Evolutionary conservation across 305 asterid genomes (phyloP).

Genomic region (Fraxinus nigra): DNA sequence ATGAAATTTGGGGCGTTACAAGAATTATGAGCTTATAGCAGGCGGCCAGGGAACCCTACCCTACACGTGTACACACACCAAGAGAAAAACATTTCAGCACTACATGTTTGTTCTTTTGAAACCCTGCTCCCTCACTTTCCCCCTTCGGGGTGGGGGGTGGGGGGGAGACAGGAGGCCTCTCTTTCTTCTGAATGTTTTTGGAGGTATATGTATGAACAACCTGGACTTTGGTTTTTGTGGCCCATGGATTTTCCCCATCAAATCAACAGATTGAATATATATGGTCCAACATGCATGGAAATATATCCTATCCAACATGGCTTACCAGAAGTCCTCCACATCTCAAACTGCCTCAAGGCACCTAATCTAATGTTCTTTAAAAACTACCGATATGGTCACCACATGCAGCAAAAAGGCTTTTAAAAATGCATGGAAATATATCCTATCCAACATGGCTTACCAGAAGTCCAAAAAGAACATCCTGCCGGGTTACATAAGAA

Average conservation of each 20-base stretch:
- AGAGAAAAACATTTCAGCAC: background rate
- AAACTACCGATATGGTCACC: background rate
- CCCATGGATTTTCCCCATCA: background rate
- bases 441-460: conserved; percentile 40
- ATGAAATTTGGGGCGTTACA: too few relatives aligned
- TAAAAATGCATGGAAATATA: conserved; percentile 11
- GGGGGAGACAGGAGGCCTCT: background rate
- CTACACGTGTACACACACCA: background rate
- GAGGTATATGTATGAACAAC: background rate
- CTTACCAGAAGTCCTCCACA: background rate
- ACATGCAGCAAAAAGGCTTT: conserved; percentile 13
- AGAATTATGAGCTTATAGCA: background rate
- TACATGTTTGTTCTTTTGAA: background rate
- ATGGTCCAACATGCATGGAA: too few relatives aligned
- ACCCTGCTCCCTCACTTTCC: background rate
- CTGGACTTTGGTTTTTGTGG: background rate
- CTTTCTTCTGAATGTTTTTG: background rate
- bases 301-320: too few relatives aligned
- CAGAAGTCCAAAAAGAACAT: conserved; percentile 78
- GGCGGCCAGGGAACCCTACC: background rate
- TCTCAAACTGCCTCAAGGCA: conserved; percentile 10
- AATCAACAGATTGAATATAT: background rate
- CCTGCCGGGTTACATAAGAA: conserved; percentile 64
- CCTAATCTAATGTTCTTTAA: background rate
- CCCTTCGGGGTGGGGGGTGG: background rate